Evolutionary conservation across 345 rosid genomes (phyloP), one percentile per base, ranked within the genome.

Genomic region (Turnera subulata): DNA sequence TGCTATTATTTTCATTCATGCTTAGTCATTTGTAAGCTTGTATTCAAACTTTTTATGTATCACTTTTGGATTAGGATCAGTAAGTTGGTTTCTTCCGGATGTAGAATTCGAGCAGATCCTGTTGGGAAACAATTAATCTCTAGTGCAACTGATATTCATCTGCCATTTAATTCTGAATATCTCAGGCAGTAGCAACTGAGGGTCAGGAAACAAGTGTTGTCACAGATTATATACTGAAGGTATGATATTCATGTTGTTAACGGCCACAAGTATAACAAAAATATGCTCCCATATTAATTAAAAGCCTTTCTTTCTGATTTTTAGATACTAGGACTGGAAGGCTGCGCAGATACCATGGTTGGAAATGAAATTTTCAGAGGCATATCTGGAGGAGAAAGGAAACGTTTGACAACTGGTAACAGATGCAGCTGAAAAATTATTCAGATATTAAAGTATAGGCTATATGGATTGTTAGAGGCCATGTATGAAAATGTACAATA

Each of bases 171-270:
- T 14, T 44, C 25, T 7, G 38, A 38, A 29, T 54, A 15, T 44
- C 8, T 1, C 24, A 86, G 90, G 94, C 84, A 21, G 66, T 79
- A 46, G 77, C 79, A 50, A 60, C 70, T 32, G 68, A 75, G 18
- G 84, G 73, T 39, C 76, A 78, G 24, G 77, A 84, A 68, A 74
- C 91, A 44, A 84, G 75, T 68, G 72, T 91, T 68, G 80, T 81
- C 45, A 84, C 94, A 21, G 97, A 88, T 69, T 88, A 85, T 71
- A 56, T 76, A 21, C 71, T 91, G 35, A 91, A 91, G 97, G 97
- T 88, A 65, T 35, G n/a, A 40, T 10, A 2, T 4, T 2, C 45
- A 2, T 2, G 4, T 10, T 40, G n/a, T 2, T 10, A 40, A 8
- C 5, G 8, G 4, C 35, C 8, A 3, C 45, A 40, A 40, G n/a